Evolutionary conservation across 2,329 filamentous ascomycete species (phyloP).

Genomic region (Aureobasidium mangrovei): DNA sequence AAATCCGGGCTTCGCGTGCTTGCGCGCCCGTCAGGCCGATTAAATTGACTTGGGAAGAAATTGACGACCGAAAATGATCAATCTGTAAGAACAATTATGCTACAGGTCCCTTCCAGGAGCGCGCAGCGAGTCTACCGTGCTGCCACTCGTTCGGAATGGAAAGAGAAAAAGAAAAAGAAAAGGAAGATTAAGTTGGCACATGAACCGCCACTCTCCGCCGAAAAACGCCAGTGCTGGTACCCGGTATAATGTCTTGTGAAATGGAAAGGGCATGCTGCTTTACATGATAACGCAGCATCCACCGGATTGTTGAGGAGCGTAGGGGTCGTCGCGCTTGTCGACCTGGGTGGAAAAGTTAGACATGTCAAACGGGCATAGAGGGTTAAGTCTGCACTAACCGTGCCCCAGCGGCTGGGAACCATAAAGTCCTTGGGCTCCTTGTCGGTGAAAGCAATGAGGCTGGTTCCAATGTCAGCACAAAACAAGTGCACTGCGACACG

Average conservation of each 20-base stretch:
- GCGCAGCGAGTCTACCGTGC: slow-evolving; percentile 2
- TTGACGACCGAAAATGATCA: neutral
- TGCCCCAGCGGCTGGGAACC: slow-evolving; percentile 95
- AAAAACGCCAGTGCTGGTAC: slow-evolving; percentile 16
- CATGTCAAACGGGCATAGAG: slow-evolving; percentile 6
- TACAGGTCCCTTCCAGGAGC: slow-evolving; percentile 4
- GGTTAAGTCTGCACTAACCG: slow-evolving; percentile 37
- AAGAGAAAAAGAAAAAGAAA: neutral
- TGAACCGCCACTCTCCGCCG: slow-evolving; percentile 8
- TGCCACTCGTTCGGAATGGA: neutral
- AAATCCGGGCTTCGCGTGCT: neutral
- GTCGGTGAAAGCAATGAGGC: slow-evolving; percentile 96
- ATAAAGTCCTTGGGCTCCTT: slow-evolving; percentile 93
- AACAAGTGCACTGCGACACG: no score
- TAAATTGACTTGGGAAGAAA: neutral
- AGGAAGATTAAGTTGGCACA: slow-evolving; percentile 9
- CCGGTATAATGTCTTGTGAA: slow-evolving; percentile 9
- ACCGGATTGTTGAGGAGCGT: slow-evolving; percentile 85
- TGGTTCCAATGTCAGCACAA: slow-evolving; percentile 31
- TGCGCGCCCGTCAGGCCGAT: neutral
- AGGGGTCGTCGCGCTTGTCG: slow-evolving; percentile 94
- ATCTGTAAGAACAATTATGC: slow-evolving; percentile 10
- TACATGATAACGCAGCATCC: slow-evolving; percentile 97
- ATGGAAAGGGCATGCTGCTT: slow-evolving; percentile 17
- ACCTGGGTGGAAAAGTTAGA: slow-evolving; percentile 43